A percentile compares a stretch with the other conserved stretches of the same genome.
Evolutionary conservation across 1,284 basidiomycete genomes (phyloP).

Genomic region (Farysia itapuensis): DNA sequence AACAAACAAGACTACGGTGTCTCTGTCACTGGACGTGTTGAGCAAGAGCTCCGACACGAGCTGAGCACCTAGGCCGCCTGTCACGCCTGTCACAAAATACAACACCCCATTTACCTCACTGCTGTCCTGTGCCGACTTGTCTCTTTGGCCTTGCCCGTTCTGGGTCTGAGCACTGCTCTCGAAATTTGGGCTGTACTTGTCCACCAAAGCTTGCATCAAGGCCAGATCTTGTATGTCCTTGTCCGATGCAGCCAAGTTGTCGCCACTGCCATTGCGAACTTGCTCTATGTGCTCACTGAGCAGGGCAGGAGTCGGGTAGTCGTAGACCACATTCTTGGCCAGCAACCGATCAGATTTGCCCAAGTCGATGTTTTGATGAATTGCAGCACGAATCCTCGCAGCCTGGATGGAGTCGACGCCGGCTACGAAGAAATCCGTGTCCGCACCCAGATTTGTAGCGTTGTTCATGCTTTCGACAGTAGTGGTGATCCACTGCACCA

Average conservation of each 20-base stretch:
- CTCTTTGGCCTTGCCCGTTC: not conserved
- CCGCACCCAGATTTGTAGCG: not conserved
- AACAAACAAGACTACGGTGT: slow-evolving; percentile 65
- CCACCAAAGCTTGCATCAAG: slow-evolving; percentile 52
- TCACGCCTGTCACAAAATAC: slow-evolving; percentile 66
- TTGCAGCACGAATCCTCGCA: slow-evolving; percentile 31
- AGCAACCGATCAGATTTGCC: slow-evolving; percentile 5
- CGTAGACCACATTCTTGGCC: slow-evolving; percentile 35
- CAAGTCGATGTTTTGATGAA: slow-evolving; percentile 27
- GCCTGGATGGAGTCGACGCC: slow-evolving; percentile 46
- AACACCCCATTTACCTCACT: slow-evolving; percentile 23
- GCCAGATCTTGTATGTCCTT: too few relatives aligned
- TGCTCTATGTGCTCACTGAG: slow-evolving; percentile 38
- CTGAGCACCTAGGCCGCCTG: slow-evolving; percentile 69
- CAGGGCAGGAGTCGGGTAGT: slow-evolving; percentile 18
- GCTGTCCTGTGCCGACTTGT: too few relatives aligned
- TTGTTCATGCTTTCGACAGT: slow-evolving; percentile 20
- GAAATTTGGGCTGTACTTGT: slow-evolving; percentile 45
- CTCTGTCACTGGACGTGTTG: too few relatives aligned
- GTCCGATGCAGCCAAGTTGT: not conserved
- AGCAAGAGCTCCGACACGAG: slow-evolving; percentile 65
- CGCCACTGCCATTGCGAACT: slow-evolving; percentile 7
- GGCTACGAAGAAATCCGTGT: slow-evolving; percentile 35
- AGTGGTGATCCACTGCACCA: slow-evolving; percentile 12
- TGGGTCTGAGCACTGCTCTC: not conserved